phyloP scores from a whole-genome alignment of 306 rosid genomes.

The Hippophae rhamnoides region DNA sequence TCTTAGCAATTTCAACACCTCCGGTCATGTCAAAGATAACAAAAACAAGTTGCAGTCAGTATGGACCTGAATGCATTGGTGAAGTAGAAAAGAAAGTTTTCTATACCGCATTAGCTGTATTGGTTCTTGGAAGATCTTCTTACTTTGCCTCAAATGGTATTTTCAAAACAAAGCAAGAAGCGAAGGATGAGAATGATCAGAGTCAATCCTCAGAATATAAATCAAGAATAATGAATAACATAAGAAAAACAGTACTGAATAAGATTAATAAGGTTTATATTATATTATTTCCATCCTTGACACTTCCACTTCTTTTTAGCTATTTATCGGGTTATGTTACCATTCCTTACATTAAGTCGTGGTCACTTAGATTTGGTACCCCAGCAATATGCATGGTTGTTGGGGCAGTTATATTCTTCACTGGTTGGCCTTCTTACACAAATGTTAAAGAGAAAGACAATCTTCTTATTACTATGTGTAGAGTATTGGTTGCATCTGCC shows the following conservation, averaged over 20 bases:
- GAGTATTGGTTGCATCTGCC: constrained; percentile 21
- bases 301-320: background rate
- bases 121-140: constrained; percentile 19
- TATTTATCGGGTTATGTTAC: constrained; percentile 11
- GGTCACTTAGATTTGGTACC: constrained; percentile 17
- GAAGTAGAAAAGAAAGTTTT: constrained; percentile 11
- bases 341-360: constrained; percentile 14
- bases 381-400: constrained; percentile 4
- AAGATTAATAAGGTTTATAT: too few species aligned
- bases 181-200: too few species aligned
- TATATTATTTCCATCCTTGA: background rate
- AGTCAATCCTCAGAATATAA: too few species aligned
- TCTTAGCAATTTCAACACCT: constrained; percentile 25
- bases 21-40: constrained; percentile 10
- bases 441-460: constrained; percentile 12
- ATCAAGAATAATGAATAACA: too few species aligned
- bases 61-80: constrained; percentile 17
- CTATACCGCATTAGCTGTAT: constrained; percentile 13
- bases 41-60: constrained; percentile 9
- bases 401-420: constrained; percentile 18
- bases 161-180: background rate
- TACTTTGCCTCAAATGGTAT: background rate
- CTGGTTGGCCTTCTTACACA: constrained; percentile 1
- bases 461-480: constrained; percentile 15
- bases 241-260: background rate